Base-by-base conservation (phyloP, 2,329 filamentous ascomycete genomes). In the Coleophoma crateriformis region DNA sequence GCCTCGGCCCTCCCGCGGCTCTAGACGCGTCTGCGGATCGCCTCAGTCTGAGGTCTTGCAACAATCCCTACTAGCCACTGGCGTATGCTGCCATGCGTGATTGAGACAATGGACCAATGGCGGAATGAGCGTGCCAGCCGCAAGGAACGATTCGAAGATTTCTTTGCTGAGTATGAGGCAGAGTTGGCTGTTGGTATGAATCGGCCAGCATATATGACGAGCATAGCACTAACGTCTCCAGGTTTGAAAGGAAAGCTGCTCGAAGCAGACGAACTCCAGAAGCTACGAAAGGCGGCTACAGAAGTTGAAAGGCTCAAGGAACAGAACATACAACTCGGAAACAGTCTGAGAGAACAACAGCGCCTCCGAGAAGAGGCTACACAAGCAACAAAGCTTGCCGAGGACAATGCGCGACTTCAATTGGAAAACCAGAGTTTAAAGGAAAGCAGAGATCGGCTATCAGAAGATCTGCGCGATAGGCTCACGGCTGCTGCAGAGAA, bases 21-120 rank as follows among this genome's bases (percentile, higher is more conserved):
- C 7, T 27, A 27, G 27, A 27, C 27, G 27, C 27, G 27, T 27
- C 7, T 10, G 27, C 27, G 27, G 27, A 27, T 27, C 27, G 27
- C 8, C 27, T 27, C 27, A 27, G 8, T 3, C 27, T 27, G 27
- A 10, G 27, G 27, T 27, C 5, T 10, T 27, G 27, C 27, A 27
- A 27, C 27, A 27, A 27, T 27, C 27, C 8, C 27, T 27, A 27
- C 27, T 7, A 27, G 27, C 27, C 27, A 27, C 6, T 27, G 8
- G 27, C 6, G 27, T 27, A 27, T 27, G 27, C 27, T 27, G 27
- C 8, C 27, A 27, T 27, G 27, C 27, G 27, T 27, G 27, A 27
- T 27, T 27, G 27, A 27, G 27, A 47, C 44, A 15, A 63, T 64
- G 62, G 56, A 63, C 38, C 59, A 54, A 27, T 62, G 58, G 61